Evolutionary conservation across 768 basidiomycete species (phyloP), one percentile per base, ranked within the genome.

Genomic region (Vishniacozyma victoriae): DNA sequence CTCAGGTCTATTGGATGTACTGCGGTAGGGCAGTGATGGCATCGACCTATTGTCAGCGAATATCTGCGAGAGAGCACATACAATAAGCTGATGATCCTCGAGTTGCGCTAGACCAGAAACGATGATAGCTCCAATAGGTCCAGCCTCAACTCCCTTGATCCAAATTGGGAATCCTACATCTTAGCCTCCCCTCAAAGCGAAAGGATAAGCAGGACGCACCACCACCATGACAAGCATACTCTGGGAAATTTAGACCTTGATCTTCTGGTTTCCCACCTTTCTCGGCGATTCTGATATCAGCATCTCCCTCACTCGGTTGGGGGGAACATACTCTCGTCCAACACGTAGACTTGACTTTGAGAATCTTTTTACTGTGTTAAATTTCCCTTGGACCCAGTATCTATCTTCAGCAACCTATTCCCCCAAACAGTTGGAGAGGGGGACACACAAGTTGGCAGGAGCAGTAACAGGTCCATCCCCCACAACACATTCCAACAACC

Each of bases 91-190:
- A 41, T 67, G 65, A 39, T 67, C 65, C 50, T 59, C 58, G 5
- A 49, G 44, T 29, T 67, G 65, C 14, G 59, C 57, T 23, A 67
- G 35, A 5, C 65, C 65, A n/a, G 62, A 64, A 14, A 67, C 65
- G 29, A 62, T 41, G 31, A 67, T 64, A n/a, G 54, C 56, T 5
- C 62, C 65, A 11, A 67, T 51, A 6, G 65, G 59, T 5, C 47
- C 50, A 13, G 49, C 52, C 9, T 46, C 33, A 36, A 53, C 51
- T 43, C 55, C 54, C 46, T 54, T 46, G 16, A 57, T 41, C 42
- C 42, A 57, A 16, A 60, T 41, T 2, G 58, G 58, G 53, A 50
- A 55, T 3, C 42, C 53, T 55, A 22, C 23, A 11, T 25, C 16
- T 33, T n/a, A 33, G 9, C n/a, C 29, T 9, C 29, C 29, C 29